Percentiles rank a stretch among this genome's conserved stretches.
Evolutionary conservation across 192 early-diverging fungal species (phyloP).

Genomic region (Helicostylum pulchrum): DNA sequence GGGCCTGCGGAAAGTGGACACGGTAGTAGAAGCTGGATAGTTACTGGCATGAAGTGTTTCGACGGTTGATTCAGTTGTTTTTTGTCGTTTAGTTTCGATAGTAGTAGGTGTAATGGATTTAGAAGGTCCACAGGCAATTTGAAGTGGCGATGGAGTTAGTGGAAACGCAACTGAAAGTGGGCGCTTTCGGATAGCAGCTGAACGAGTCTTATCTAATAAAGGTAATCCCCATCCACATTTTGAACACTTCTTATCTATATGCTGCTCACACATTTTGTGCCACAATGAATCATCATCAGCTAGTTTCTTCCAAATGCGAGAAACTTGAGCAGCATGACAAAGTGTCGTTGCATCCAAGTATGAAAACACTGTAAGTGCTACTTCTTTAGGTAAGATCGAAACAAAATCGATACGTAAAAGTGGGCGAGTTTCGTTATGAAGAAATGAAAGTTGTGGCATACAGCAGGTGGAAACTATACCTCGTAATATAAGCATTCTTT

Average conservation of each 20-base stretch:
- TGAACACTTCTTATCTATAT: conserved; percentile 92
- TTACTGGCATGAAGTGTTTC: background rate
- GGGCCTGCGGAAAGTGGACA: conserved; percentile 44
- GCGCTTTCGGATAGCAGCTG: conserved; percentile 33
- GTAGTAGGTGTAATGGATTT: too few relatives aligned
- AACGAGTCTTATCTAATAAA: conserved; percentile 47
- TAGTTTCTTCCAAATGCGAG: conserved; percentile 71
- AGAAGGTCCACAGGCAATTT: background rate
- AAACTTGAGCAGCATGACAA: conserved; percentile 89
- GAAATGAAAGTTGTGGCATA: conserved; percentile 81
- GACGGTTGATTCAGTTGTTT: background rate
- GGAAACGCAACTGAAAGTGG: background rate
- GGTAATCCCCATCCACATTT: conserved; percentile 98
- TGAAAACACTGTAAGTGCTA: conserved; percentile 78
- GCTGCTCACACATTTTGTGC: conserved; percentile 97
- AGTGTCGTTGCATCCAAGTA: conserved; percentile 90
- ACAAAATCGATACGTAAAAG: conserved; percentile 86
- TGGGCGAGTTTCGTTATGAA: conserved; percentile 63
- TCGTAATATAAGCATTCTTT: conserved; percentile 65
- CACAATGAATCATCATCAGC: conserved; percentile 93
- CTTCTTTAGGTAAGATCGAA: conserved; percentile 69
- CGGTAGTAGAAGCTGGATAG: background rate
- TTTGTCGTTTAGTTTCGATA: too few relatives aligned
- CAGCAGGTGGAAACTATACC: conserved; percentile 79
- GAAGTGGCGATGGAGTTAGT: too few relatives aligned